These are phyloP conservation scores for Coccomyxa subellipsoidea DNA, from an alignment of 163 green algal species.

Conservation along the genomic window DNA sequence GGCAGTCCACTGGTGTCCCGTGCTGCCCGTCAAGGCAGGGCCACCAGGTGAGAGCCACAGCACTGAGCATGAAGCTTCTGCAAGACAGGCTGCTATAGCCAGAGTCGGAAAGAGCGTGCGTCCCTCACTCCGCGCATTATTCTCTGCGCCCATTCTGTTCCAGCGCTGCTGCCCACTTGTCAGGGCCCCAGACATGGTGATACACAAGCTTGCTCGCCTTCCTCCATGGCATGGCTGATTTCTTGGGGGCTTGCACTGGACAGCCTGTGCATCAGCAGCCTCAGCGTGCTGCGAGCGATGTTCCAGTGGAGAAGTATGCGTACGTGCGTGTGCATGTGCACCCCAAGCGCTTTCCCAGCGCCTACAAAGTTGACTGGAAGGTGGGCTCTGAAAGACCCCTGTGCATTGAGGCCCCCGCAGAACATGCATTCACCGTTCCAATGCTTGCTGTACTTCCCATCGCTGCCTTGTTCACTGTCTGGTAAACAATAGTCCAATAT, in stretches of 20 bases:
- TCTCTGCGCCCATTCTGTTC: too few species aligned
- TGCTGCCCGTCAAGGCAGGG: slow-evolving; percentile 21
- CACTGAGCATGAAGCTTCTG: neutral
- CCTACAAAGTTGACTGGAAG: slow-evolving; percentile 47
- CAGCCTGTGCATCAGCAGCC: slow-evolving; percentile 13
- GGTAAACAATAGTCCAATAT: too few species aligned
- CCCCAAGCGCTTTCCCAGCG: slow-evolving; percentile 70
- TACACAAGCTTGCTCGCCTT: neutral
- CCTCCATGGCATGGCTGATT: neutral
- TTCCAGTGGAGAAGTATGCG: slow-evolving; percentile 21
- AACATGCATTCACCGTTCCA: too few species aligned
- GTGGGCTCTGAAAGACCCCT: neutral
- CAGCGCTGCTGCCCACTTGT: too few species aligned
- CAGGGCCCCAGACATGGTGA: too few species aligned
- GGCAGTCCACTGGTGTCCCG: slow-evolving; percentile 57
- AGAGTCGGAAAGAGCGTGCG: neutral
- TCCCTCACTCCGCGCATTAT: neutral
- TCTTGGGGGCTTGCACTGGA: neutral
- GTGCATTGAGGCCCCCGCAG: too few species aligned
- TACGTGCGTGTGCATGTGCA: slow-evolving; percentile 73
- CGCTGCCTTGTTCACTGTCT: too few species aligned
- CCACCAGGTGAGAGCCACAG: neutral
- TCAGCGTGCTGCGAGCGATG: slow-evolving; percentile 13
- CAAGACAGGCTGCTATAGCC: neutral
- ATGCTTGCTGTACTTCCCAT: too few species aligned